Evolutionary conservation across 305 asterid genomes (phyloP).

Genomic region (Fraxinus sp.): DNA sequence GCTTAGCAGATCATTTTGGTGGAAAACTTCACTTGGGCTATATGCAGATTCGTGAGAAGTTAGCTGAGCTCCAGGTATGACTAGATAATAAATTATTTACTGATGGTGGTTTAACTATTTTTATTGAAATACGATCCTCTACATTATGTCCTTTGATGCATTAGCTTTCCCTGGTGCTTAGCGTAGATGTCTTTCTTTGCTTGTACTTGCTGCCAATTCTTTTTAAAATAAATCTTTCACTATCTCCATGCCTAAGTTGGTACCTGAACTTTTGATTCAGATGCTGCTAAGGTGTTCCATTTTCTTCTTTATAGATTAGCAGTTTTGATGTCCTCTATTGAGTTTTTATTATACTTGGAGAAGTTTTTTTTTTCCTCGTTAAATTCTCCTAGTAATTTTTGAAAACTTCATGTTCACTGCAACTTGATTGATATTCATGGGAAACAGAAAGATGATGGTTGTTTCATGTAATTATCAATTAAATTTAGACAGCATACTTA

Average conservation of each 20-base stretch:
- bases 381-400: slow-evolving; percentile 24
- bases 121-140: neutral
- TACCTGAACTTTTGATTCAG: slow-evolving; percentile 54
- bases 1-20: slow-evolving; percentile 92
- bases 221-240: slow-evolving; percentile 12
- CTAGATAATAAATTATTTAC: slow-evolving; percentile 7
- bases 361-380: slow-evolving; percentile 29
- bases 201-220: slow-evolving; percentile 20
- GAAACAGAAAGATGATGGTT: slow-evolving; percentile 27
- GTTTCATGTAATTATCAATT: slow-evolving; percentile 17
- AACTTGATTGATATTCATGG: slow-evolving; percentile 23
- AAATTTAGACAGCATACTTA: slow-evolving; percentile 15
- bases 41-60: slow-evolving; percentile 86
- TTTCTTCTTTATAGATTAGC: slow-evolving; percentile 61
- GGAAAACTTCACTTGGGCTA: slow-evolving; percentile 91
- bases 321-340: slow-evolving; percentile 53
- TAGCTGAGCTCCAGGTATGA: slow-evolving; percentile 80
- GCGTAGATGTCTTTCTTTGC: slow-evolving; percentile 11
- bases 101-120: neutral
- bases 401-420: slow-evolving; percentile 27
- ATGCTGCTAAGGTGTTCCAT: slow-evolving; percentile 64
- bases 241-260: slow-evolving; percentile 36
- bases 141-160: slow-evolving; percentile 5
- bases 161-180: slow-evolving; percentile 3
- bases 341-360: slow-evolving; percentile 58